A percentile compares a stretch with the other conserved stretches of the same genome.
phyloP scores from a whole-genome alignment of 1,284 basidiomycete species.

The Neotropicomus parvogracilis region DNA sequence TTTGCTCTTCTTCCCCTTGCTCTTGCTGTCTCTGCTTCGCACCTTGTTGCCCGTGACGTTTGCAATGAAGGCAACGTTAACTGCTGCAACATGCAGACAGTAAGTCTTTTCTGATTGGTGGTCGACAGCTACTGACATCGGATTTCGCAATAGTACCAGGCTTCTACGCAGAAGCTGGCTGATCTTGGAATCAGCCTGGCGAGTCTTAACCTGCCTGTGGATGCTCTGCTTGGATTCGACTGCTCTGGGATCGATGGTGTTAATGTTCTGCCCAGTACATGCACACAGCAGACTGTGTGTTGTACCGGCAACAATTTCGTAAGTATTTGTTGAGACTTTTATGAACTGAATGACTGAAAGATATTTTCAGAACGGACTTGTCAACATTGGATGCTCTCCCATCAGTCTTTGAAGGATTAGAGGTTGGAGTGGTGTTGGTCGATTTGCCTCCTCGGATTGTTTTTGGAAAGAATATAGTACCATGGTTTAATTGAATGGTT shows the following conservation, averaged over 20 bases:
- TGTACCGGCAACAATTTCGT: neutral
- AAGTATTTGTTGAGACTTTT: neutral
- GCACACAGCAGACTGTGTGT: neutral
- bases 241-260: too few species aligned
- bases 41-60: neutral
- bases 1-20: conserved; percentile 19
- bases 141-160: too few species aligned
- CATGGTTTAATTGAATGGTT: too few species aligned
- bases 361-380: neutral
- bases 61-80: neutral
- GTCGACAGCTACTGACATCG: too few species aligned
- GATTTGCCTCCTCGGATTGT: too few species aligned
- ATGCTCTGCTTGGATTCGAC: too few species aligned
- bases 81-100: neutral
- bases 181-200: too few species aligned
- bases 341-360: too few species aligned
- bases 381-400: neutral
- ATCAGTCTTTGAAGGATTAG: neutral
- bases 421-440: neutral
- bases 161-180: too few species aligned
- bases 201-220: too few species aligned
- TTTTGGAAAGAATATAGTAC: too few species aligned
- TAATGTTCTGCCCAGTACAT: neutral
- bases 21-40: neutral
- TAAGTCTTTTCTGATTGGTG: too few species aligned